Percentiles rank a stretch among this genome's conserved stretches.
phyloP scores from a whole-genome alignment of 192 early-diverging fungal species.

The Jimgerdemannia flammicorona region DNA sequence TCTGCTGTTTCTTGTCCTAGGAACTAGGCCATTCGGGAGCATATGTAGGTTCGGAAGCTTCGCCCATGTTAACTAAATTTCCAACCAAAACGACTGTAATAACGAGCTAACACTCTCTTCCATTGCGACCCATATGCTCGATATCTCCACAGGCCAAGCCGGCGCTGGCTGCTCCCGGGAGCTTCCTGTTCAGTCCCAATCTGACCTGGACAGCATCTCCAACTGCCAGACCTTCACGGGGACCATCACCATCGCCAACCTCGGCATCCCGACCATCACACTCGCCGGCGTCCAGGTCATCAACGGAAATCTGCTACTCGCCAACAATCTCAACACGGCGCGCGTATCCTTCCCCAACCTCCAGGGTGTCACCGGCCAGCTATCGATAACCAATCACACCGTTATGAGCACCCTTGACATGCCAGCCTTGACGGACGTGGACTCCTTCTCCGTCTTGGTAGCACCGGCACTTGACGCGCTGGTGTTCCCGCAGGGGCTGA shows the following conservation, averaged over 20 bases:
- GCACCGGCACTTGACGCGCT: constrained; percentile 22
- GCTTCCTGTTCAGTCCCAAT: constrained; percentile 11
- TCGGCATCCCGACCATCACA: neutral
- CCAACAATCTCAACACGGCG: constrained; percentile 6
- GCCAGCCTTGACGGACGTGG: constrained; percentile 13
- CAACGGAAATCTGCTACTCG: constrained; percentile 16
- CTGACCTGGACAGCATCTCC: constrained; percentile 21
- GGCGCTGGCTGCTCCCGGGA: constrained; percentile 15
- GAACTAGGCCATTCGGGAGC: too few relatives aligned
- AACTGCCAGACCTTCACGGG: constrained; percentile 22
- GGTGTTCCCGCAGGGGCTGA: constrained; percentile 21
- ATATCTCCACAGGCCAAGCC: too few relatives aligned
- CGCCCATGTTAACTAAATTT: too few relatives aligned
- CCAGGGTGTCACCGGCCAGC: constrained; percentile 13
- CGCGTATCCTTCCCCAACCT: constrained; percentile 21
- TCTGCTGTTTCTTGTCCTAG: too few relatives aligned
- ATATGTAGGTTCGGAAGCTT: too few relatives aligned
- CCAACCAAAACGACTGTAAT: too few relatives aligned
- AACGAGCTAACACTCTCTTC: too few relatives aligned
- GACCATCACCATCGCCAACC: constrained; percentile 17
- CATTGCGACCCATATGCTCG: too few relatives aligned
- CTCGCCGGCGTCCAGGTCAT: constrained; percentile 22
- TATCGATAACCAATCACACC: constrained; percentile 22
- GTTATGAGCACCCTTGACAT: constrained; percentile 11
- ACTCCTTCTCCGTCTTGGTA: constrained; percentile 15